These are phyloP conservation scores for Scenedesmus sp. DNA, from an alignment of 163 green algal species.

Conservation along the genomic window DNA sequence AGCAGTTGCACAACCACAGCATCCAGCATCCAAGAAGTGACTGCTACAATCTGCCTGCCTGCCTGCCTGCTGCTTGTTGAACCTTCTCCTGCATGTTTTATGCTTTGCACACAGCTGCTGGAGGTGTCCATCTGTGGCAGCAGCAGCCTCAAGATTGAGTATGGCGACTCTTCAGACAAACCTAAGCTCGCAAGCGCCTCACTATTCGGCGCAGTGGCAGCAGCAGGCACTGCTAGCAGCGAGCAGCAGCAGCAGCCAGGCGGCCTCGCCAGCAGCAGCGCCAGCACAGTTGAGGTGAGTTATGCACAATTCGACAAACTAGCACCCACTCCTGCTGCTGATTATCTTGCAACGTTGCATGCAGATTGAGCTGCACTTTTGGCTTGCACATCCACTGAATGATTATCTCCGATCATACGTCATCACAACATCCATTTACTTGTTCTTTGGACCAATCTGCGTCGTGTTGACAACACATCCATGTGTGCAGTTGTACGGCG, in stretches of 20 bases:
- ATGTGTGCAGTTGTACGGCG: background rate
- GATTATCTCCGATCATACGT: too few species aligned
- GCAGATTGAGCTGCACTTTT: too few species aligned
- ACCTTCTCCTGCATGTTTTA: background rate
- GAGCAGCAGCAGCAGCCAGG: background rate
- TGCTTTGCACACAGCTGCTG: constrained; percentile 8
- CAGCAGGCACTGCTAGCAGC: constrained; percentile 15
- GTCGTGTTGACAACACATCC: too few species aligned
- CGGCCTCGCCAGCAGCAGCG: background rate
- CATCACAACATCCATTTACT: too few species aligned
- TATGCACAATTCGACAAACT: too few species aligned
- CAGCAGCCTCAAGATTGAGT: constrained; percentile 31
- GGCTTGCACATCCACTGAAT: too few species aligned
- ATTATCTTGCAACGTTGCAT: too few species aligned
- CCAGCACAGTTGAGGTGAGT: background rate
- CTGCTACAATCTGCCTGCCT: too few species aligned
- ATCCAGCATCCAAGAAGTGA: background rate
- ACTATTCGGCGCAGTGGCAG: background rate
- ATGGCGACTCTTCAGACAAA: constrained; percentile 32
- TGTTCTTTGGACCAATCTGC: too few species aligned
- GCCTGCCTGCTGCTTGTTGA: background rate
- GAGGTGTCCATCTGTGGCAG: constrained; percentile 15
- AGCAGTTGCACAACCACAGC: background rate
- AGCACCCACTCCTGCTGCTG: too few species aligned
- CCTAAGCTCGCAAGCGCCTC: background rate